Evolutionary conservation across 768 basidiomycete genomes (phyloP).

Genomic region (Coprinopsis strossmayeri): DNA sequence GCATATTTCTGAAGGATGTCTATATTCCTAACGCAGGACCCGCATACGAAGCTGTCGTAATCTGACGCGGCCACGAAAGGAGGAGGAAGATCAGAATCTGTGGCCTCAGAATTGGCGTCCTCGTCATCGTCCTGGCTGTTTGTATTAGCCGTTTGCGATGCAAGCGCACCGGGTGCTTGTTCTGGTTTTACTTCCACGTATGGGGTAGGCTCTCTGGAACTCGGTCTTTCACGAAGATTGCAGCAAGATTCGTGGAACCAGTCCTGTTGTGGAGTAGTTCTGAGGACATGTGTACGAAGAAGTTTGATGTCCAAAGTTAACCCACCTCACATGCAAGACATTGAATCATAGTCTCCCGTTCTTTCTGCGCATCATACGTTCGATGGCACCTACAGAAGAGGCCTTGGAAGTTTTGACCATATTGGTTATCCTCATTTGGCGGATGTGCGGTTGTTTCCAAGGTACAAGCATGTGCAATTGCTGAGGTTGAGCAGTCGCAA

Average conservation of each 20-base stretch:
- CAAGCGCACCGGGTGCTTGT: no score
- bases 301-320: conserved; percentile 13
- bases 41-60: conserved; percentile 75
- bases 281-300: conserved; percentile 3
- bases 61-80: conserved; percentile 59
- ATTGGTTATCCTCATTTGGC: conserved; percentile 53
- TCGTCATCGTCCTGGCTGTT: conserved; percentile 27
- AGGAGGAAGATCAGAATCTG: conserved; percentile 59
- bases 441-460: conserved; percentile 50
- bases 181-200: conserved; percentile 14
- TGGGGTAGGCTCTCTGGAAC: conserved; percentile 37
- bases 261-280: conserved; percentile 48
- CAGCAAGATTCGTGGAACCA: conserved; percentile 92
- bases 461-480: conserved; percentile 55
- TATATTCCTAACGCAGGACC: conserved; percentile 54
- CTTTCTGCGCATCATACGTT: conserved; percentile 64
- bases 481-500: conserved; percentile 77
- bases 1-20: conserved; percentile 53
- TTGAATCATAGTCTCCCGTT: conserved; percentile 85
- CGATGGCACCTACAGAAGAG: conserved; percentile 71
- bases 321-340: conserved; percentile 80
- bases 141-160: not conserved
- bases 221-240: conserved; percentile 64
- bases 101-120: conserved; percentile 54
- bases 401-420: conserved; percentile 68